Percentiles rank a stretch among this genome's conserved stretches.
Conservation (phyloP, 805 yeast species). For the Yamadazyma laniorum region DNA sequence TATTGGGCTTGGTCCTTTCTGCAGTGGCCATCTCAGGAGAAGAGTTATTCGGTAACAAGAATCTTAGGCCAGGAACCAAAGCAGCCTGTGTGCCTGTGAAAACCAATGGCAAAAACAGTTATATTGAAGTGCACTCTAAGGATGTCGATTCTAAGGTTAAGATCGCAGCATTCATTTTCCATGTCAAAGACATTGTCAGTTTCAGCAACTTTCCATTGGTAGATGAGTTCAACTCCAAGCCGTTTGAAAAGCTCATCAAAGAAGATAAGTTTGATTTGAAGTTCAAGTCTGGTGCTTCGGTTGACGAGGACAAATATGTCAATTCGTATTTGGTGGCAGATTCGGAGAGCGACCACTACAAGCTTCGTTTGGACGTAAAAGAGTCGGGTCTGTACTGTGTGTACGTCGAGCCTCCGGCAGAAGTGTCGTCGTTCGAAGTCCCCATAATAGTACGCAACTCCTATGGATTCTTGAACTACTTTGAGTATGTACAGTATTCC, state of each 20-base stretch:
- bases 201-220: slow-evolving; percentile 19
- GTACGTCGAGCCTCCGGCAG: slow-evolving; percentile 24
- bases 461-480: slow-evolving; percentile 24
- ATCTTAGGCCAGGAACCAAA: neutral
- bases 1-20: no score
- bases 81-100: slow-evolving; percentile 2
- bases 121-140: slow-evolving; percentile 3
- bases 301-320: slow-evolving; percentile 1
- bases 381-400: slow-evolving; percentile 31
- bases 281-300: neutral
- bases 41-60: neutral
- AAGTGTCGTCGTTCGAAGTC: slow-evolving; percentile 10
- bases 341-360: slow-evolving; percentile 4
- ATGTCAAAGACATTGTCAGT: slow-evolving; percentile 21
- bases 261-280: slow-evolving; percentile 11
- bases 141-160: slow-evolving; percentile 9
- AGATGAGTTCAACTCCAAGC: slow-evolving; percentile 11
- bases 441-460: slow-evolving; percentile 22
- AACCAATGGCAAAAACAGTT: slow-evolving; percentile 1
- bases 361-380: slow-evolving; percentile 15
- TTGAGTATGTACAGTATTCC: slow-evolving; percentile 17
- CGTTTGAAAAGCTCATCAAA: neutral
- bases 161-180: slow-evolving; percentile 25
- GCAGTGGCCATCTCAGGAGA: neutral
- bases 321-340: slow-evolving; percentile 5